Evolutionary conservation across 139 green algal genomes (phyloP).

Genomic region (Closterium sp.): DNA sequence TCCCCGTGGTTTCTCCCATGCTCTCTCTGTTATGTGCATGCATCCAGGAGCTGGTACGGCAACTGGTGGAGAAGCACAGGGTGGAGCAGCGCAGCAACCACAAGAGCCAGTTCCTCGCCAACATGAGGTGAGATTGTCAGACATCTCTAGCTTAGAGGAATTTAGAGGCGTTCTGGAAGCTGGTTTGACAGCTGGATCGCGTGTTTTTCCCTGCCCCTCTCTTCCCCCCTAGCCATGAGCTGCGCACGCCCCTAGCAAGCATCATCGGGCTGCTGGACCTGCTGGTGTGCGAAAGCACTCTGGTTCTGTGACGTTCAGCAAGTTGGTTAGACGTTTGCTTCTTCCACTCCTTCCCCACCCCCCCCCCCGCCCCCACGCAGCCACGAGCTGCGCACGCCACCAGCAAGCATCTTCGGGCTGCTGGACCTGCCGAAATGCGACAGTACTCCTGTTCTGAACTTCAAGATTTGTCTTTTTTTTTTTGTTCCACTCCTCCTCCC

Average conservation of each 20-base stretch:
- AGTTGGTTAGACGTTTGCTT: too few relatives aligned
- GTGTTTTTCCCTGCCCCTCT: too few relatives aligned
- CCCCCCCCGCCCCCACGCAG: neutral
- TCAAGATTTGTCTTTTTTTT: neutral
- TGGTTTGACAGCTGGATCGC: too few relatives aligned
- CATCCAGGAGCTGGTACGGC: constrained; percentile 10
- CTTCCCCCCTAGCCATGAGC: constrained; percentile 65
- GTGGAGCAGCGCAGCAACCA: constrained; percentile 32
- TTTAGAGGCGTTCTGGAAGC: too few relatives aligned
- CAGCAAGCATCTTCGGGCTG: constrained; percentile 62
- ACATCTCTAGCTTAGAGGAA: too few relatives aligned
- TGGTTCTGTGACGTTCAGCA: too few relatives aligned
- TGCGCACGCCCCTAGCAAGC: constrained; percentile 61
- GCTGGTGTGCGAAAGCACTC: neutral
- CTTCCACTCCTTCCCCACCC: too few relatives aligned
- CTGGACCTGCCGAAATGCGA: constrained; percentile 40
- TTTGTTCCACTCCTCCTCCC: neutral
- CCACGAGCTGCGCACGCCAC: constrained; percentile 64
- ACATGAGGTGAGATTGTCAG: constrained; percentile 31
- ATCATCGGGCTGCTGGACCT: constrained; percentile 59
- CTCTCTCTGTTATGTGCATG: neutral
- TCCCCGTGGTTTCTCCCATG: too few relatives aligned
- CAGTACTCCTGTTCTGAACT: too few relatives aligned
- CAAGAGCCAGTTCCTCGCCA: constrained; percentile 41
- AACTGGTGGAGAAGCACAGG: constrained; percentile 15